A percentile compares a stretch with the other conserved stretches of the same genome.
These are phyloP conservation scores for Piromyces sp. DNA, from an alignment of 192 early-diverging fungal genomes.

Conservation along the genomic window DNA sequence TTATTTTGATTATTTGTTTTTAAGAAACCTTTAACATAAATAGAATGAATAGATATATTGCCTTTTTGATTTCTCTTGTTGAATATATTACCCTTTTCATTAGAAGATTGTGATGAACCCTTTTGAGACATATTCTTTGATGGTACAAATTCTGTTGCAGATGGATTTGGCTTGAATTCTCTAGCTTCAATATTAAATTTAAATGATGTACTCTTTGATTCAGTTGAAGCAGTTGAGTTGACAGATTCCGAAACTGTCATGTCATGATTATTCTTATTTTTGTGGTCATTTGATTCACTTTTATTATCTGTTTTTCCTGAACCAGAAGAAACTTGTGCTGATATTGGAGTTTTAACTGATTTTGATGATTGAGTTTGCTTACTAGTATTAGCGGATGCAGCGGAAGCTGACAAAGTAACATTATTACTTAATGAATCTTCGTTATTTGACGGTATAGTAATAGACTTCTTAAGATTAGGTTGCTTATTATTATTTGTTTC, in stretches of 20 bases:
- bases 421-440: background rate
- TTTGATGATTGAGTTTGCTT: background rate
- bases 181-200: constrained; percentile 59
- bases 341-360: background rate
- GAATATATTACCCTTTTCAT: background rate
- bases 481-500: background rate
- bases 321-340: background rate
- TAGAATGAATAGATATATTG: background rate
- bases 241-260: background rate
- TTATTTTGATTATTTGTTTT: background rate
- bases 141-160: constrained; percentile 51
- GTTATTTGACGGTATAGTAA: background rate
- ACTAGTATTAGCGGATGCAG: background rate
- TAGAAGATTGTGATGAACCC: background rate
- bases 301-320: background rate
- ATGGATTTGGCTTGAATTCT: constrained; percentile 57
- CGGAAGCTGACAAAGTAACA: background rate
- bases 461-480: background rate
- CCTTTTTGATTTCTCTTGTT: constrained; percentile 1
- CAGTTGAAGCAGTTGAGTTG: constrained; percentile 4
- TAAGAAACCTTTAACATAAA: background rate
- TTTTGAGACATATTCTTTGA: constrained; percentile 16
- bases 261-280: constrained; percentile 1
- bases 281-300: constrained; percentile 2
- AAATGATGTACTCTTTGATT: constrained; percentile 14